Base-by-base conservation (phyloP, 352 stramenopile species). In the Stephanocyclus meneghinianus region DNA sequence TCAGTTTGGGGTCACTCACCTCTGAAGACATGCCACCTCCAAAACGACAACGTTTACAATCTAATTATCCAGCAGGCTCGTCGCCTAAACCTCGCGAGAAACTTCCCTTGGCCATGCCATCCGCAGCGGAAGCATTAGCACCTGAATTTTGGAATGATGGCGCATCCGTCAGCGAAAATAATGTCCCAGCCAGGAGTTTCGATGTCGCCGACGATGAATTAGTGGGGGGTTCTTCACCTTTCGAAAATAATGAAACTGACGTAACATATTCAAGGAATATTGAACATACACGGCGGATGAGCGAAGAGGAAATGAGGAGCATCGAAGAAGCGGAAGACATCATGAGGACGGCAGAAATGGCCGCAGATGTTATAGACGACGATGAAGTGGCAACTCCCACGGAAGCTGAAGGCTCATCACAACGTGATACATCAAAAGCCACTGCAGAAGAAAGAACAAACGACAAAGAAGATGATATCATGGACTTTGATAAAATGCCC, bases 141-240 rank as follows among this genome's bases (percentile, higher is more conserved):
- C 69, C 69, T 0, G 56, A 75, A 35, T 75, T 83, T 57, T 78
- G 68, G 75, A 70, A 74, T 59, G 75, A 82, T 60, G 56, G 59
- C 51, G 75, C 75, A 18, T 42, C 68, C 42, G 68, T 82, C 16
- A 81, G 61, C 53, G 30, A 76, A 63, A 32, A 75, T 48, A 81
- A 81, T 44, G 67, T 76, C 37, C 66, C 74, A 35, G 63, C 75
- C 37, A 61, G 45, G 63, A 78, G 68, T 60, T 77, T 78, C 66
- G 67, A 76, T 71, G 67, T 82, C 7, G 68, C 61, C 6, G 55
- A 78, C 40, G 75, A 82, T 13, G 61, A 76, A 2, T 8, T 51
- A 13, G 32, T 65, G 16, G 67, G 75, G 11, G 68, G 75, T 9
- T 74, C 75, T 18, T 82, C 75, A 35, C 57, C 69, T 40, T 29